Evolutionary conservation across 1,284 basidiomycete genomes (phyloP).

Genomic region (Puccinia horiana): DNA sequence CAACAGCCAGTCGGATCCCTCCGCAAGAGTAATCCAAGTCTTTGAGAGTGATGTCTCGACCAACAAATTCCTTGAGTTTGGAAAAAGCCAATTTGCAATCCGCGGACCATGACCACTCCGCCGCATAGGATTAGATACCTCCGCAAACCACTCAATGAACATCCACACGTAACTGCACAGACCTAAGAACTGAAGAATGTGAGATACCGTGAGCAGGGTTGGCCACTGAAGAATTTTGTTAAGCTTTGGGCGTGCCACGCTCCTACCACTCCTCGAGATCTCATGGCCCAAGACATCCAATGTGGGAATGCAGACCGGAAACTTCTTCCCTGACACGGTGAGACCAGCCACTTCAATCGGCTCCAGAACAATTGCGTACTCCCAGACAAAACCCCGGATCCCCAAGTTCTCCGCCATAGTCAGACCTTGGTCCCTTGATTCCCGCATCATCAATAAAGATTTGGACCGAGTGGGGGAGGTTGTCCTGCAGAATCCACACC

Average conservation of each 20-base stretch:
- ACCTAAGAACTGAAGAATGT: not conserved
- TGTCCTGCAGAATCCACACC: constrained; percentile 19
- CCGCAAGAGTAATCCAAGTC: not conserved
- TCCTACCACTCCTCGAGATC: not conserved
- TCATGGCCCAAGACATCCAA: constrained; percentile 13
- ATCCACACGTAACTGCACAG: constrained; percentile 35
- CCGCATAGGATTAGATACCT: not conserved
- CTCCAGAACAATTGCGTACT: constrained; percentile 16
- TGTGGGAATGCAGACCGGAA: not conserved
- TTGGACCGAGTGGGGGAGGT: not conserved
- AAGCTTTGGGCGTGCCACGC: not conserved
- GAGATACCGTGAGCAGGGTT: not conserved
- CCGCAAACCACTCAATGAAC: constrained; percentile 6
- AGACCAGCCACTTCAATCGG: too few species aligned
- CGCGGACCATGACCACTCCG: not conserved
- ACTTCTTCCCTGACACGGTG: constrained; percentile 32
- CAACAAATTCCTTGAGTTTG: not conserved
- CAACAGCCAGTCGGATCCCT: too few species aligned
- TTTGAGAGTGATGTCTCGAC: not conserved
- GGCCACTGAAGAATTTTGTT: constrained; percentile 23
- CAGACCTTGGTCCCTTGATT: not conserved
- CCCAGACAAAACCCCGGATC: not conserved
- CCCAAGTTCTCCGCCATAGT: not conserved
- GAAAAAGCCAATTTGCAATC: not conserved
- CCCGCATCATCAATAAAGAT: constrained; percentile 14